Conservation (phyloP, 805 yeast genomes). For the Metschnikowia lochheadii region DNA sequence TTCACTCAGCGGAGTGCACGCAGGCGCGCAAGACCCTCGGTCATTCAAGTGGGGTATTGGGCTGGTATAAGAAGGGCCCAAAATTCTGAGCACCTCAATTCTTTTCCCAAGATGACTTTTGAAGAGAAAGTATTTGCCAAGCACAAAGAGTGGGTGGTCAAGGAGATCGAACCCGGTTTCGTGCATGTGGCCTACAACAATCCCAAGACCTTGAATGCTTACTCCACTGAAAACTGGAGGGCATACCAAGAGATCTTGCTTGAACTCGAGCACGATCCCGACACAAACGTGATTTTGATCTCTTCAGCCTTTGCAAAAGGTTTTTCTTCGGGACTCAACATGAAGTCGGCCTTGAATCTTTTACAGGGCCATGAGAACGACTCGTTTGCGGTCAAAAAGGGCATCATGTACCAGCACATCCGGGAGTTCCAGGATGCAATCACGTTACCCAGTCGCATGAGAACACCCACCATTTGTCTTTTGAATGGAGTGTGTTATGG, state of each 20-base stretch:
- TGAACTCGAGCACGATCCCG: constrained; percentile 40
- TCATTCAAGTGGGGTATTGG: constrained; percentile 1
- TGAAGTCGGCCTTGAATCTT: constrained; percentile 30
- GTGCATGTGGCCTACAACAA: constrained; percentile 59
- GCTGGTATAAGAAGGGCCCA: neutral
- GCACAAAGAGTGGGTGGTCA: constrained; percentile 29
- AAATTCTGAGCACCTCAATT: neutral
- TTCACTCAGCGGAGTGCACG: neutral
- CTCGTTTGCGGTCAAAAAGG: constrained; percentile 20
- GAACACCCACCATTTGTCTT: constrained; percentile 62
- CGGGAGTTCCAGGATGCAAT: constrained; percentile 57
- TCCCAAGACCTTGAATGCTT: constrained; percentile 57
- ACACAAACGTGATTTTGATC: constrained; percentile 49
- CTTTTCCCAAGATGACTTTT: constrained; percentile 7
- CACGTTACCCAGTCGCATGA: constrained; percentile 42
- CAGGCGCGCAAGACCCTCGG: neutral
- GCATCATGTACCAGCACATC: constrained; percentile 36
- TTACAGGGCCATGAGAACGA: constrained; percentile 7
- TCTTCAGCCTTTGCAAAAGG: constrained; percentile 53
- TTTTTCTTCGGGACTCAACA: constrained; percentile 65
- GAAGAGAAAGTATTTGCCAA: constrained; percentile 5
- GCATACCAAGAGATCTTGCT: constrained; percentile 50
- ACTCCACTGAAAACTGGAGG: constrained; percentile 51
- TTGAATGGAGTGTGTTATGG: constrained; percentile 66
- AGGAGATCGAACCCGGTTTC: constrained; percentile 43